Evolutionary conservation across 192 early-diverging fungal genomes (phyloP).

Genomic region (Gonapodya sp.): DNA sequence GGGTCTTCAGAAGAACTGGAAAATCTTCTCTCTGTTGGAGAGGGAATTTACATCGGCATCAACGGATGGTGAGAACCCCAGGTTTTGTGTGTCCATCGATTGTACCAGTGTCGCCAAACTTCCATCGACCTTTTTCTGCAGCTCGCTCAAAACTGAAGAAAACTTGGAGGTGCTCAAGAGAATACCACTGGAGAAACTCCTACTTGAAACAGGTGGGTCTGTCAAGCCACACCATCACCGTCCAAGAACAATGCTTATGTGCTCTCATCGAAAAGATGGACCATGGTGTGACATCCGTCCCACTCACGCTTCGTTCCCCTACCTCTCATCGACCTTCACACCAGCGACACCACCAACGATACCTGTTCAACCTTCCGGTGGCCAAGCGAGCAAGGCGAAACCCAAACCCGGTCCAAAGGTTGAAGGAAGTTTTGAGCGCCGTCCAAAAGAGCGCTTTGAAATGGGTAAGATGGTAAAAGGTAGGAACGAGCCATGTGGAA

Average conservation of each 20-base stretch:
- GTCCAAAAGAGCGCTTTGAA: constrained; percentile 62
- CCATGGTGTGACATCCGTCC: constrained; percentile 88
- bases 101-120: no score
- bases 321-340: constrained; percentile 33
- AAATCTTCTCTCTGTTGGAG: constrained; percentile 33
- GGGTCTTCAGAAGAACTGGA: constrained; percentile 58
- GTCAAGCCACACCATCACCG: neutral
- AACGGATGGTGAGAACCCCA: constrained; percentile 82
- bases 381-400: neutral
- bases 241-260: constrained; percentile 7
- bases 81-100: no score
- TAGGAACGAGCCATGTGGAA: constrained; percentile 75
- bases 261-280: no score
- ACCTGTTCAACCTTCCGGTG: constrained; percentile 14
- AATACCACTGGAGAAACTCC: constrained; percentile 69
- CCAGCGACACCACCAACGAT: no score
- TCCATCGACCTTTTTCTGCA: no score
- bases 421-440: constrained; percentile 26
- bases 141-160: constrained; percentile 75
- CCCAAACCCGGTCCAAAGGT: neutral
- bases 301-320: constrained; percentile 67
- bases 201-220: constrained; percentile 75
- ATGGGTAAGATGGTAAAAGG: constrained; percentile 60
- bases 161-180: constrained; percentile 61
- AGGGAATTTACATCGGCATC: constrained; percentile 84